Conservation (phyloP, 1,284 basidiomycete species). For the Laetiporus sulphureus region DNA sequence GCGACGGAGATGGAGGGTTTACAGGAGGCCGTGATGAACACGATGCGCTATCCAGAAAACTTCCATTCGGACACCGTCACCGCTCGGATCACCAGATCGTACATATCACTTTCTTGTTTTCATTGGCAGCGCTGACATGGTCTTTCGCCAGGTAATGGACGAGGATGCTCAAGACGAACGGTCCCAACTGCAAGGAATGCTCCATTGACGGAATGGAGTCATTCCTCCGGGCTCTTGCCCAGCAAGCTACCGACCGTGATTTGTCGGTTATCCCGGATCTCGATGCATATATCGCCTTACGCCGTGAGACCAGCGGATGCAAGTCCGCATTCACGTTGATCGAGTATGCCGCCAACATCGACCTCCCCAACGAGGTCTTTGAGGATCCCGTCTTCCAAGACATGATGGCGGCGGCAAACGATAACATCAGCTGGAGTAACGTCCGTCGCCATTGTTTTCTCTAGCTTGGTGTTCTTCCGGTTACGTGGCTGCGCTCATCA, state of each 20-base stretch:
- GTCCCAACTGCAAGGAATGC: conserved; percentile 27
- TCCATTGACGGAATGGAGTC: conserved; percentile 32
- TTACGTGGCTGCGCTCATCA: background rate
- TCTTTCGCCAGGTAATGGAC: conserved; percentile 31
- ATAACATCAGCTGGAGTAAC: conserved; percentile 37
- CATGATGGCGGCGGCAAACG: conserved; percentile 27
- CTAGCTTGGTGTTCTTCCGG: background rate
- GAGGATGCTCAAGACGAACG: conserved; percentile 27
- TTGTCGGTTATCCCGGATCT: conserved; percentile 26
- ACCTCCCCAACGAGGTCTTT: conserved; percentile 36
- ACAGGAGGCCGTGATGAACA: conserved; percentile 29
- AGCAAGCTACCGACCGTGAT: conserved; percentile 35
- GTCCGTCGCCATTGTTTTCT: conserved; percentile 18
- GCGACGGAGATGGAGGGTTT: conserved; percentile 26
- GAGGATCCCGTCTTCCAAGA: conserved; percentile 32
- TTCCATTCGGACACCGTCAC: conserved; percentile 16
- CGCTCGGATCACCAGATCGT: conserved; percentile 17
- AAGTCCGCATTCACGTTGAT: conserved; percentile 34
- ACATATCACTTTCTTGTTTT: conserved; percentile 6
- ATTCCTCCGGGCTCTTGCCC: conserved; percentile 34
- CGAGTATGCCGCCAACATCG: conserved; percentile 27
- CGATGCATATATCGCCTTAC: conserved; percentile 32
- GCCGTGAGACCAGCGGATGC: conserved; percentile 37
- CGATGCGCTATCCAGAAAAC: conserved; percentile 17
- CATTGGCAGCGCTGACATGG: conserved; percentile 1